Evolutionary conservation across 768 basidiomycete genomes (phyloP), one percentile per base, ranked within the genome.

Genomic region (Xerocomus spinulosus): DNA sequence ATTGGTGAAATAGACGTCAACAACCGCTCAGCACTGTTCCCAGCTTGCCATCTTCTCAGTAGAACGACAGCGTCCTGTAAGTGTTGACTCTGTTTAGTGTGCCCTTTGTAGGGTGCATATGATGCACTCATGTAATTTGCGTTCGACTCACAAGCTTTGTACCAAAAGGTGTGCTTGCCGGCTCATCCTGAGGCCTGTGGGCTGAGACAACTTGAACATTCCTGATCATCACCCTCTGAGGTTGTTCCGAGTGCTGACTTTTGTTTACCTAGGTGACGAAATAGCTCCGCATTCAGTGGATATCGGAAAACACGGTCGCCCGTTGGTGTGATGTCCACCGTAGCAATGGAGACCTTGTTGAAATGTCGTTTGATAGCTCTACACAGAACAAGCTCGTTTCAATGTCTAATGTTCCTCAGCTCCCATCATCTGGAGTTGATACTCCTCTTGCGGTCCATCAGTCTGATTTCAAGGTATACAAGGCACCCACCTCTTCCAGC

Each of bases 61-160:
- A 28, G 17, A 28, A 20, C 29, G 12, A 23, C 15, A 14, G 14
- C 40, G 24, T 33, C 26, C 41, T 9, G 55, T 62, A 54, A 56
- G 62, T 60, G 23, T 38, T 8, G 23, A 28, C 14, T 5, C 33
- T 13, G 17, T 17, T 42, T 30, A 13, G 18, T 21, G 18, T 32
- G 55, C 21, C 23, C 9, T 41, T 49, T 49, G 36, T 44, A 26
- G 49, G 58, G 13, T 24, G 8, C 20, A 53, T 4, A 78, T 70
- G 75, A 87, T 87, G 84, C 56, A 69, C 67, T 71, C 56, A 74
- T 71, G 87, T 89, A 89, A 89, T 89, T 89, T 89, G 87, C 87
- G 87, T 88, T 88, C 85, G 87, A 89, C 70, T 64, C 73, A 64
- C 68, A 66, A 62, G 64, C 72, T 73, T 71, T 73, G 75, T 57